These are phyloP conservation scores for Amylocarpus encephaloides DNA, from an alignment of 2,329 filamentous ascomycete species.

Conservation along the genomic window DNA sequence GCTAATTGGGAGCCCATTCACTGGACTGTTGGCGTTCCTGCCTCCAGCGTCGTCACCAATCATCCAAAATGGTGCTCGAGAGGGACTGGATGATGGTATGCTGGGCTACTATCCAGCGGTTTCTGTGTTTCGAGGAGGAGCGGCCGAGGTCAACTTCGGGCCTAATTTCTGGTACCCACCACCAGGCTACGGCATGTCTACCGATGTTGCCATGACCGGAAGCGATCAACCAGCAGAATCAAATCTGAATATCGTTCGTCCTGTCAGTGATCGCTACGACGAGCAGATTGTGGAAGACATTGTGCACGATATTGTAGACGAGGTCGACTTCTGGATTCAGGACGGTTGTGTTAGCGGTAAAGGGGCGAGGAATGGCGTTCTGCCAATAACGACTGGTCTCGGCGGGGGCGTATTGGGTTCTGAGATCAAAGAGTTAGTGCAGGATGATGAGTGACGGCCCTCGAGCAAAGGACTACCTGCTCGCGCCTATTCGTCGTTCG, in stretches of 20 bases:
- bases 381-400: conserved; percentile 15
- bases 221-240: conserved; percentile 29
- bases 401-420: conserved; percentile 35
- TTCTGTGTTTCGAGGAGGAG: conserved; percentile 84
- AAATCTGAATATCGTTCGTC: conserved; percentile 38
- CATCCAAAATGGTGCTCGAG: conserved; percentile 66
- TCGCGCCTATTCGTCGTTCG: background rate
- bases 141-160: conserved; percentile 90
- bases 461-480: background rate
- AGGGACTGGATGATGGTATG: conserved; percentile 89
- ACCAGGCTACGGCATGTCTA: conserved; percentile 42
- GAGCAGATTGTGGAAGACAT: conserved; percentile 95
- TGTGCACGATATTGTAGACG: conserved; percentile 87
- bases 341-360: conserved; percentile 34
- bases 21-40: conserved; percentile 81
- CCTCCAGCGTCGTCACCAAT: conserved; percentile 78
- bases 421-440: conserved; percentile 61
- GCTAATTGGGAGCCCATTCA: conserved; percentile 80
- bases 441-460: conserved; percentile 47
- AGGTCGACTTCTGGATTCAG: conserved; percentile 82
- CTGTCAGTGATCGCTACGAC: conserved; percentile 72
- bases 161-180: conserved; percentile 89
- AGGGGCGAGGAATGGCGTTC: conserved; percentile 19
- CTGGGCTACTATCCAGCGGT: conserved; percentile 93
- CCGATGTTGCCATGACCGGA: conserved; percentile 44